These are phyloP conservation scores for Podosphaera fusca DNA, from an alignment of 2,329 filamentous ascomycete species.

Conservation along the genomic window DNA sequence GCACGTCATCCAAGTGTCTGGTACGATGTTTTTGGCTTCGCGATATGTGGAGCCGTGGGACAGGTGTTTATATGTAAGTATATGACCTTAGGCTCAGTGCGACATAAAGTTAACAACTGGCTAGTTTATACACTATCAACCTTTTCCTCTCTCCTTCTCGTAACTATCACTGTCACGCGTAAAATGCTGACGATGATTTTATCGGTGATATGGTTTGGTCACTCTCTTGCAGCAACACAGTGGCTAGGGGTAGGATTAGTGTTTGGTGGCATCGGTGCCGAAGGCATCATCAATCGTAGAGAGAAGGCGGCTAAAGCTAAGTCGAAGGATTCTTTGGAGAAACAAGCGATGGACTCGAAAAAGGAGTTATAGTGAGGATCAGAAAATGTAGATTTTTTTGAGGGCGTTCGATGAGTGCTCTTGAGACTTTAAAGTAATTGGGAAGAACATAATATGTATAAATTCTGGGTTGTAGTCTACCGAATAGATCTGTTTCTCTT, in stretches of 20 bases:
- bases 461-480: too few relatives aligned
- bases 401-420: too few relatives aligned
- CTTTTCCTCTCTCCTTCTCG: slow-evolving; percentile 76
- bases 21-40: slow-evolving; percentile 74
- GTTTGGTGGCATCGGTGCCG: slow-evolving; percentile 84
- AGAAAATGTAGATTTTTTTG: not conserved
- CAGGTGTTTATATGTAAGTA: slow-evolving; percentile 79
- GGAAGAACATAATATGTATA: too few relatives aligned
- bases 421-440: too few relatives aligned
- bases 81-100: not conserved
- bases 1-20: slow-evolving; percentile 57
- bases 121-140: slow-evolving; percentile 72
- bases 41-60: slow-evolving; percentile 71
- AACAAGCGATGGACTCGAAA: slow-evolving; percentile 3
- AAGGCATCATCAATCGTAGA: slow-evolving; percentile 54
- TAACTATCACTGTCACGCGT: slow-evolving; percentile 88
- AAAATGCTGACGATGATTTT: slow-evolving; percentile 99
- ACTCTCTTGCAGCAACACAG: slow-evolving; percentile 67
- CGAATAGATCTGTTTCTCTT: too few relatives aligned
- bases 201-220: slow-evolving; percentile 84
- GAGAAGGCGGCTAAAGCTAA: slow-evolving; percentile 59
- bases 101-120: not conserved
- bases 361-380: slow-evolving; percentile 8
- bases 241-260: slow-evolving; percentile 83
- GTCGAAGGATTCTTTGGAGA: slow-evolving; percentile 4